Conservation (phyloP, 2,329 filamentous ascomycete species). For the Macrophomina pseudophaseolina region DNA sequence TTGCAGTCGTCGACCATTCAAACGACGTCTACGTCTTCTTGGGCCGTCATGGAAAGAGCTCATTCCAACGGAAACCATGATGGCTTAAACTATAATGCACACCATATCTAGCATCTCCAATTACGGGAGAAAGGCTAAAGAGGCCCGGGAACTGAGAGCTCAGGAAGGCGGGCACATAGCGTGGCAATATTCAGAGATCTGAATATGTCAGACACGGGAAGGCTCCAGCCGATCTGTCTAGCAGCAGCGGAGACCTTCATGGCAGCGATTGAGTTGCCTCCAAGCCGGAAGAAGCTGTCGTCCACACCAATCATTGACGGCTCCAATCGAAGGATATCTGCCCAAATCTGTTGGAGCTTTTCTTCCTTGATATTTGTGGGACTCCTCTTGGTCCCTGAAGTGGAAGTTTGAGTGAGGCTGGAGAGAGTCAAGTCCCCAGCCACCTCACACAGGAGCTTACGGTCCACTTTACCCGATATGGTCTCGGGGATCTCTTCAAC, state of each 20-base stretch:
- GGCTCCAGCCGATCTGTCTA: constrained; percentile 4
- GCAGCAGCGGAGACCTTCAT: neutral
- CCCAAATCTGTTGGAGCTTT: constrained; percentile 35
- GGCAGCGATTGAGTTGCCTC: constrained; percentile 42
- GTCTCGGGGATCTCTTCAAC: constrained; percentile 41
- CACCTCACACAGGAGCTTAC: constrained; percentile 6
- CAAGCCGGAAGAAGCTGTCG: constrained; percentile 48
- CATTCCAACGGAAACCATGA: no score
- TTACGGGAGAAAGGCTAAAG: no score
- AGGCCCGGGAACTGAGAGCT: no score
- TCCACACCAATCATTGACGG: constrained; percentile 36
- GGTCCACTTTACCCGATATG: constrained; percentile 45
- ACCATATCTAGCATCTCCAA: no score
- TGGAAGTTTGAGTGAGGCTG: neutral
- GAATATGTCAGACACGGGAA: constrained; percentile 33
- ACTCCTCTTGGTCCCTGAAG: constrained; percentile 27
- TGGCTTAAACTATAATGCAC: no score
- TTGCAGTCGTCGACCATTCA: no score
- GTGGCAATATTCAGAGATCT: no score
- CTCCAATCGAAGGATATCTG: constrained; percentile 19
- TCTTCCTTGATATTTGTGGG: constrained; percentile 41
- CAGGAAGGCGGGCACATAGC: no score
- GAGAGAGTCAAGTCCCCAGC: neutral
- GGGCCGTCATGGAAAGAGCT: no score
- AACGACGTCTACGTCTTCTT: no score